Evolutionary conservation across 2,329 filamentous ascomycete genomes (phyloP).

Genomic region (Bimuria novae-zelandiae): DNA sequence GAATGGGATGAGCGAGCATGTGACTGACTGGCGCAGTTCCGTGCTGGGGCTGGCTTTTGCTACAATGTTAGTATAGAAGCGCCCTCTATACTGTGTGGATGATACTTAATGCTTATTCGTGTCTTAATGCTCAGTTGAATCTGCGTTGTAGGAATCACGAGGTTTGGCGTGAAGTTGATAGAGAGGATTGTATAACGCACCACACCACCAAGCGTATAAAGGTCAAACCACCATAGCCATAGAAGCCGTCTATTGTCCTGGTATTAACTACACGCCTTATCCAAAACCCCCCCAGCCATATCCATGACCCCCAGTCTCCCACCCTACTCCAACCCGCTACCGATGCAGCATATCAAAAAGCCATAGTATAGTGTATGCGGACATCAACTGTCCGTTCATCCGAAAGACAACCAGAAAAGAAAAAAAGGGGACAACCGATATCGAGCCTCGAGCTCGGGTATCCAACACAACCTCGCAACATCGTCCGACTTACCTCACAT

Average conservation of each 20-base stretch:
- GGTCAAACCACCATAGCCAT: too few species aligned
- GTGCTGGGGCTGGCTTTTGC: too few species aligned
- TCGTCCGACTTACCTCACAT: background rate
- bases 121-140: too few species aligned
- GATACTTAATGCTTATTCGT: too few species aligned
- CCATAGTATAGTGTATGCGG: background rate
- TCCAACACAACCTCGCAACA: slow-evolving; percentile 1
- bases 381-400: background rate
- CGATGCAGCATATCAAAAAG: slow-evolving; percentile 5
- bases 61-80: too few species aligned
- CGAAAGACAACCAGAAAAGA: background rate
- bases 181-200: too few species aligned
- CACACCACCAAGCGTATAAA: too few species aligned
- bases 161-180: too few species aligned
- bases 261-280: slow-evolving; percentile 7
- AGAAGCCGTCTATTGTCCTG: slow-evolving; percentile 5
- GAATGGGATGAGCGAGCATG: too few species aligned
- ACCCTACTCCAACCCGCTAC: slow-evolving; percentile 7
- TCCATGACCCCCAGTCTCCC: background rate
- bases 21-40: too few species aligned
- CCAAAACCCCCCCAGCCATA: background rate
- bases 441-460: slow-evolving; percentile 5
- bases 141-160: too few species aligned
- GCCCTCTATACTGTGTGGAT: too few species aligned
- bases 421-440: background rate